phyloP scores from a whole-genome alignment of 306 rosid genomes.

The Cucumis melo region DNA sequence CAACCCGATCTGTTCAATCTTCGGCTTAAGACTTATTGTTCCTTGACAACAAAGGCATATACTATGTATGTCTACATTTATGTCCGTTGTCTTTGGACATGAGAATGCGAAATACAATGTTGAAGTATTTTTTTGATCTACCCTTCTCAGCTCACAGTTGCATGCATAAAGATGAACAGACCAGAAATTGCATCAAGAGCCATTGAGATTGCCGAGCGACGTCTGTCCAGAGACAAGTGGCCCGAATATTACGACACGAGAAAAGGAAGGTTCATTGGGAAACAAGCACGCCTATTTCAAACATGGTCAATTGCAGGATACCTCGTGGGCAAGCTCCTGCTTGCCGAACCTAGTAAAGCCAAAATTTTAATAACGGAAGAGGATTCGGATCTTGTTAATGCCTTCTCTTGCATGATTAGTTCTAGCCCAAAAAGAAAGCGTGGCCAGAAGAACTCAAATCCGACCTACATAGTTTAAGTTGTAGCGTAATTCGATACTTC shows the following conservation, averaged over 20 bases:
- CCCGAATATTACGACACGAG: slow-evolving; percentile 77
- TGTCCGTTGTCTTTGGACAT: neutral
- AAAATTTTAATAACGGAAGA: slow-evolving; percentile 55
- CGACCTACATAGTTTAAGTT: slow-evolving; percentile 47
- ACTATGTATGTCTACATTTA: neutral
- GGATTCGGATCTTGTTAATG: slow-evolving; percentile 68
- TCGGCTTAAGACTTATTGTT: neutral
- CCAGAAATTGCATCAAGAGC: slow-evolving; percentile 64
- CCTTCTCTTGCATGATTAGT: slow-evolving; percentile 42
- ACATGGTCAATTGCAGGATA: slow-evolving; percentile 84
- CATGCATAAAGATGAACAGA: slow-evolving; percentile 78
- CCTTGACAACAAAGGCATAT: neutral
- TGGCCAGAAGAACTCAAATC: slow-evolving; percentile 35
- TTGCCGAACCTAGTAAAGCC: slow-evolving; percentile 62
- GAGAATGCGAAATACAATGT: neutral
- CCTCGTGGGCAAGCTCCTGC: slow-evolving; percentile 57
- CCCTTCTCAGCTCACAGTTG: slow-evolving; percentile 61
- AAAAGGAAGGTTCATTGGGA: slow-evolving; percentile 54
- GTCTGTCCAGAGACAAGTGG: slow-evolving; percentile 61
- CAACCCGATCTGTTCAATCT: neutral
- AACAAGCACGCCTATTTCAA: slow-evolving; percentile 55
- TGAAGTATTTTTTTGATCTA: slow-evolving; percentile 4
- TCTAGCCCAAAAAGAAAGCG: slow-evolving; percentile 64
- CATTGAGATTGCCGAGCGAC: slow-evolving; percentile 48
- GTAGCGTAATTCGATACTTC: neutral